Percentiles rank a stretch among this genome's conserved stretches.
These are phyloP conservation scores for Chrysoporthe deuterocubensis DNA, from an alignment of 2,329 filamentous ascomycete species.

Conservation along the genomic window DNA sequence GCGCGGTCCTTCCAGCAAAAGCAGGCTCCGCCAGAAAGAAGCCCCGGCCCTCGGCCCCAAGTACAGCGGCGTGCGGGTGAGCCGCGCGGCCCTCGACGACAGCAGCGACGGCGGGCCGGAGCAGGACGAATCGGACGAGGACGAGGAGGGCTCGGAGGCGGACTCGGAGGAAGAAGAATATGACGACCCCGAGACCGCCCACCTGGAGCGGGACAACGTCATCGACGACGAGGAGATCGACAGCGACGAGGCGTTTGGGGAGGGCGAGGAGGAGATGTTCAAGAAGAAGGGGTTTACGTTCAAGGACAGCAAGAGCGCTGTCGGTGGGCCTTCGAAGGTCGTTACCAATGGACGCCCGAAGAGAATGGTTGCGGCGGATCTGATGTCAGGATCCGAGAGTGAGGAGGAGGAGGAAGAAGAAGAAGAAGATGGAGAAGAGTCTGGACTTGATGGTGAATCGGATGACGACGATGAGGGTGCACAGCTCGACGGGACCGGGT, in stretches of 20 bases:
- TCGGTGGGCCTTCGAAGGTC: slow-evolving; percentile 41
- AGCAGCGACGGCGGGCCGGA: slow-evolving; percentile 56
- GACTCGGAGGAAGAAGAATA: slow-evolving; percentile 38
- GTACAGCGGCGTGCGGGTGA: slow-evolving; percentile 79
- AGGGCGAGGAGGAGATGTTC: slow-evolving; percentile 83
- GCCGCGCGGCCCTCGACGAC: slow-evolving; percentile 67
- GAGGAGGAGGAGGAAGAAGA: slow-evolving; percentile 39
- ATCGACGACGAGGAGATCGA: slow-evolving; percentile 64
- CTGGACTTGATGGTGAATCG: slow-evolving; percentile 44
- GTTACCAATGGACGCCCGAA: slow-evolving; percentile 32
- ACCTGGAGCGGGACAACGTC: slow-evolving; percentile 58
- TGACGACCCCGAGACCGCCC: slow-evolving; percentile 59
- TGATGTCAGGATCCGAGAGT: slow-evolving; percentile 53
- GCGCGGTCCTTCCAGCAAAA: slow-evolving; percentile 61
- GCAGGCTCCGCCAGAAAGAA: slow-evolving; percentile 77
- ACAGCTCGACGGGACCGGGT: slow-evolving; percentile 12
- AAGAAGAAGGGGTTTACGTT: slow-evolving; percentile 66
- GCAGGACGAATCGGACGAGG: slow-evolving; percentile 45
- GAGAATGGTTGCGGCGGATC: slow-evolving; percentile 60
- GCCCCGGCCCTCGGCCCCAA: slow-evolving; percentile 72
- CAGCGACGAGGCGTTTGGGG: slow-evolving; percentile 73
- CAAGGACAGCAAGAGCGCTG: slow-evolving; percentile 52
- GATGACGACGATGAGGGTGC: slow-evolving; percentile 36
- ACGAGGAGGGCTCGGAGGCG: slow-evolving; percentile 38
- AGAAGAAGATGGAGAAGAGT: slow-evolving; percentile 38